Percentiles rank a stretch among this genome's conserved stretches.
These are phyloP conservation scores for Isatis lusitanica DNA, from an alignment of 441 rosid species.

Conservation along the genomic window DNA sequence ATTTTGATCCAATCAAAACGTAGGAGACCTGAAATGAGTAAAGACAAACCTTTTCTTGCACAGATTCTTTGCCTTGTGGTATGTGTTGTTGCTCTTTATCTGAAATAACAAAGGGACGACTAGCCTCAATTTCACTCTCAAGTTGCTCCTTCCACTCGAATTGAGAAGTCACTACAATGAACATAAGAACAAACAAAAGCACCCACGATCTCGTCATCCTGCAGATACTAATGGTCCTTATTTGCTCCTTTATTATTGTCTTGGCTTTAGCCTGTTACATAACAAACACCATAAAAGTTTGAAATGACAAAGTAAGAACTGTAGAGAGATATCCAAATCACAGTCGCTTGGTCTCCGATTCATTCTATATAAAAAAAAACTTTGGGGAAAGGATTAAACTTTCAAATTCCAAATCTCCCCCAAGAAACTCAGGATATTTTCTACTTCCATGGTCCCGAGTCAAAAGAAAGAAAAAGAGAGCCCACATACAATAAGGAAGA, in stretches of 20 bases:
- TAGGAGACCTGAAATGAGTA: neutral
- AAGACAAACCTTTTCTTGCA: conserved; percentile 67
- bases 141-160: conserved; percentile 81
- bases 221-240: neutral
- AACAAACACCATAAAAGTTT: conserved; percentile 6
- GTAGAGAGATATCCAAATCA: neutral
- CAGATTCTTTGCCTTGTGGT: conserved; percentile 47
- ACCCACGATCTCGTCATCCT: conserved; percentile 75
- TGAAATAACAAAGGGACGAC: conserved; percentile 28
- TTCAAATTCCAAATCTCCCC: neutral
- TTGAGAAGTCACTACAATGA: conserved; percentile 66
- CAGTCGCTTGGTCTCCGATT: neutral
- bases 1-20: neutral
- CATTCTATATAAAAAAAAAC: neutral
- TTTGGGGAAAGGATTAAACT: neutral
- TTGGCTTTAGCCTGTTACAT: conserved; percentile 22
- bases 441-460: neutral
- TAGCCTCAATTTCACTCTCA: conserved; percentile 55
- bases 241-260: neutral
- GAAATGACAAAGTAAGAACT: neutral
- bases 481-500: neutral
- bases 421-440: neutral
- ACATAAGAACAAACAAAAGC: conserved; percentile 57
- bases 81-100: conserved; percentile 39
- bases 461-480: neutral